Base-by-base conservation (phyloP, 805 yeast genomes). In the Blastobotrys chiropterorum region DNA sequence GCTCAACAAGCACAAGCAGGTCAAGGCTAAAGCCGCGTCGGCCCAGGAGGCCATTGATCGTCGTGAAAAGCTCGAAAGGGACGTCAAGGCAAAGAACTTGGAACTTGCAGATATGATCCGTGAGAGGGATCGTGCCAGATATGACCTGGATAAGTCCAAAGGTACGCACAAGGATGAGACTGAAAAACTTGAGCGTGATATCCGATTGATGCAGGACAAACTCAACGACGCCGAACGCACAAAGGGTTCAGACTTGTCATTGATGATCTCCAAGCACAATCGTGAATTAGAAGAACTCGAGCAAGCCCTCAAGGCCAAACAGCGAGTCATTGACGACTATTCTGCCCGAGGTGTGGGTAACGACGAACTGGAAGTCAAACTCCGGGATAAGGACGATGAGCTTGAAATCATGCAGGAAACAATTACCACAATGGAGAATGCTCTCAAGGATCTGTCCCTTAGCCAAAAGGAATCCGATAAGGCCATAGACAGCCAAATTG, bases 31-130 rank as follows among this genome's bases (percentile, higher is more conserved):
- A 68, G 95, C 94, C 2, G 85, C 90, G 13, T 78, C 83, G 42
- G 97, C 97, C 8, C 96, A 89, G 65, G 97, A 90, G 69, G 86
- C 96, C 0, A 79, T 90, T 56, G 85, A 85, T 56, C 85, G 82
- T 67, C 81, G 90, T 58, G 96, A 90, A 62, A 81, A 80, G 63
- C 70, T 86, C 38, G 96, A 90, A 62, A 78, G 86, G 51, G 96
- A 90, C 54, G 72, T 89, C 66, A 89, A 87, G 65, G 78, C 90
- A 13, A 90, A 90, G 69, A 89, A 87, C 64, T 76, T 89, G 44
- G 96, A 89, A 67, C 75, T 89, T 55, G 96, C 96, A 0, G 96
- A 88, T 60, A 75, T 89, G 60, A 90, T 90, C 52, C 78, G 94
- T 55, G 96, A 89, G 65, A 80, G 97, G 53, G 97, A 89, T 64